phyloP scores from a whole-genome alignment of 2,329 filamentous ascomycete genomes.

The Sporothrix brunneoviolacea region DNA sequence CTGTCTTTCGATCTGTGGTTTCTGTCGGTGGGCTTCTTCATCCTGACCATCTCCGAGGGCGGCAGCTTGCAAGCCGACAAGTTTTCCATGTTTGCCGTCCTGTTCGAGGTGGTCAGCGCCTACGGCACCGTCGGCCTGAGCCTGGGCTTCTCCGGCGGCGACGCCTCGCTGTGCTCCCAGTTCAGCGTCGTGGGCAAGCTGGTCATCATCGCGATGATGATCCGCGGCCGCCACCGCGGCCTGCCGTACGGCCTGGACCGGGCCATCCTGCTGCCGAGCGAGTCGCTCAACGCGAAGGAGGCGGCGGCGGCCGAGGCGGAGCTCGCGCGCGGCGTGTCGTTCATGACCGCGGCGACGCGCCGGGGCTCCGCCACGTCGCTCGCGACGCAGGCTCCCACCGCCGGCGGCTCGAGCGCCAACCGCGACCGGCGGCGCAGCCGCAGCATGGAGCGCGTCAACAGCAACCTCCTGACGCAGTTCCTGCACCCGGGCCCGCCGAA shows the following conservation, averaged over 20 bases:
- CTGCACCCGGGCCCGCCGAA: conserved; percentile 41
- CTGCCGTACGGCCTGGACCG: conserved; percentile 60
- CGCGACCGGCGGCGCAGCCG: conserved; percentile 30
- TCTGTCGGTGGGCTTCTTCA: conserved; percentile 86
- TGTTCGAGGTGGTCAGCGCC: conserved; percentile 84
- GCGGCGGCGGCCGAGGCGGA: conserved; percentile 37
- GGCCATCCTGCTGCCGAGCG: conserved; percentile 53
- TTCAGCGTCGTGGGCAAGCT: conserved; percentile 70
- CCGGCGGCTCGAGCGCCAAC: conserved; percentile 25
- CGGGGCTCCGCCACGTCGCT: conserved; percentile 31
- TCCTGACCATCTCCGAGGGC: conserved; percentile 86
- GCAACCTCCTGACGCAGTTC: conserved; percentile 39
- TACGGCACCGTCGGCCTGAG: conserved; percentile 93
- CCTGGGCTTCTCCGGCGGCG: conserved; percentile 68
- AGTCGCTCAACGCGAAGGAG: conserved; percentile 48
- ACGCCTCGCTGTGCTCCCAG: conserved; percentile 75
- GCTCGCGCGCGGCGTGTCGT: conserved; percentile 13
- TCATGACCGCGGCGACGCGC: conserved; percentile 25
- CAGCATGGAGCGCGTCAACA: conserved; percentile 34
- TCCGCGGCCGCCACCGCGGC: conserved; percentile 62
- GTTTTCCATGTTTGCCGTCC: conserved; percentile 61
- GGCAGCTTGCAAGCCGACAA: conserved; percentile 53
- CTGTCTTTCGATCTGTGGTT: conserved; percentile 98
- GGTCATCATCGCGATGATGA: conserved; percentile 62
- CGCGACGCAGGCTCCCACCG: conserved; percentile 21